Evolutionary conservation across 1,284 basidiomycete genomes (phyloP), one percentile per base, ranked within the genome.

Genomic region (Leucoagaricus sp.): DNA sequence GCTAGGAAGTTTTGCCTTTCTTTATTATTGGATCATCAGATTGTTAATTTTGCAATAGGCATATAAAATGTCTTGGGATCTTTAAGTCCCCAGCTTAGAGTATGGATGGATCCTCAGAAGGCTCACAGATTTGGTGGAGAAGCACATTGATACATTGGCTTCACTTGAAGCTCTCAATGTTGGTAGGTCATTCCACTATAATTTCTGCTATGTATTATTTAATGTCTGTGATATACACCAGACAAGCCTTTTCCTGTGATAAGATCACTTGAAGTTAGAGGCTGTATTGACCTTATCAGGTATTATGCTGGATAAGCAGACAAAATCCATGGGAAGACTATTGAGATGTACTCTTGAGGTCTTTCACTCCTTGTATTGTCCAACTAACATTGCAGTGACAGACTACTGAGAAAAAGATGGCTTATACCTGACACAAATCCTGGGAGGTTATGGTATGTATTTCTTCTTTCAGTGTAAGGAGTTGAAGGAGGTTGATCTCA

Each of bases 371-470:
- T 25, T 13, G 28, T 8, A 36, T n/a, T 17, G 15, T 6, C 29
- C 9, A 46, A 4, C 3, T n/a, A 3, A 26, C 13, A 3, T 23
- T 8, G 10, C 31, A 19, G 12, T 25, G 9, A n/a, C 17, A 82
- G 83, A 87, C 85, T 40, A 72, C 74, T 57, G 79, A 86, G 61
- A 66, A 66, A 23, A 90, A 88, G 69, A 75, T 92, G 58, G 82
- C 80, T 2, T 93, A 89, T 74, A 89, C 91, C 17, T 80, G 85
- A 29, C 91, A 93, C 69, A 94, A 96, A 74, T 93, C 94, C n/a
- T 87, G 93, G 64, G 94, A 94, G 64, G 93, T 96, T n/a, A n/a
- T 58, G 82, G 84, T 25, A 72, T 71, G 58, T 21, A 69, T 67
- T 42, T 21, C 29, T 5, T 51, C 5, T 77, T 17, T 33, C n/a